Evolutionary conservation across 805 yeast genomes (phyloP).

Genomic region (Metschnikowia noctiluminum): DNA sequence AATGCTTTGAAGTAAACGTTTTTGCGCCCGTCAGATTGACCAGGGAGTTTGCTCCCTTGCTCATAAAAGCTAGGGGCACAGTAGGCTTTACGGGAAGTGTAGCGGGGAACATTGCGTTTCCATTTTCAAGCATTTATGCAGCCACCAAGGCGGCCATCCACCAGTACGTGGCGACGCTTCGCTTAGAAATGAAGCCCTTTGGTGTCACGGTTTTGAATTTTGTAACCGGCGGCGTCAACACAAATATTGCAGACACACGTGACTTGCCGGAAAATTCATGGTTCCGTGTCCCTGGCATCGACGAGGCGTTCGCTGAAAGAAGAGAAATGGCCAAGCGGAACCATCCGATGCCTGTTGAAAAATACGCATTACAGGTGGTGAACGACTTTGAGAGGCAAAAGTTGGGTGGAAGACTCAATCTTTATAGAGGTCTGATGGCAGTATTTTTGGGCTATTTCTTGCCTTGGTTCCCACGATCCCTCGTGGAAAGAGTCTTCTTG

Average conservation of each 20-base stretch:
- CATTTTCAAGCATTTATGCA: slow-evolving; percentile 64
- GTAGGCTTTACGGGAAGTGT: slow-evolving; percentile 74
- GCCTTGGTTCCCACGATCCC: slow-evolving; percentile 43
- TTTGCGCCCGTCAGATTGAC: slow-evolving; percentile 64
- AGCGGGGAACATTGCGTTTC: slow-evolving; percentile 64
- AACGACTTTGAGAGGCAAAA: slow-evolving; percentile 39
- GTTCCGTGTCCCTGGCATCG: slow-evolving; percentile 50
- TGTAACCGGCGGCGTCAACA: slow-evolving; percentile 72
- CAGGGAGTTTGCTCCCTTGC: slow-evolving; percentile 51
- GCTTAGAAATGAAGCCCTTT: slow-evolving; percentile 67
- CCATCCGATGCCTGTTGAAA: slow-evolving; percentile 57
- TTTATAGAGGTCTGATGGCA: slow-evolving; percentile 55
- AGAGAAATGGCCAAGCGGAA: slow-evolving; percentile 57
- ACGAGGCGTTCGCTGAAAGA: slow-evolving; percentile 47
- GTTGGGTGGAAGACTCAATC: slow-evolving; percentile 43
- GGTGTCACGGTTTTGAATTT: slow-evolving; percentile 68
- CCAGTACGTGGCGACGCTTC: slow-evolving; percentile 60
- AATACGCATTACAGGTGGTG: slow-evolving; percentile 55
- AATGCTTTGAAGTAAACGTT: slow-evolving; percentile 63
- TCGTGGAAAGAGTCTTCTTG: slow-evolving; percentile 40
- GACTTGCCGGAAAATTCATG: slow-evolving; percentile 55
- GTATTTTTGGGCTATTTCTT: slow-evolving; percentile 31
- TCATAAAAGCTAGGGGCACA: slow-evolving; percentile 65
- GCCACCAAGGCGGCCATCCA: slow-evolving; percentile 76
- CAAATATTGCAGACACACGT: slow-evolving; percentile 66